These are phyloP conservation scores for Tetrastigma voinierianum DNA, from an alignment of 164 flowering plant species.

Conservation along the genomic window DNA sequence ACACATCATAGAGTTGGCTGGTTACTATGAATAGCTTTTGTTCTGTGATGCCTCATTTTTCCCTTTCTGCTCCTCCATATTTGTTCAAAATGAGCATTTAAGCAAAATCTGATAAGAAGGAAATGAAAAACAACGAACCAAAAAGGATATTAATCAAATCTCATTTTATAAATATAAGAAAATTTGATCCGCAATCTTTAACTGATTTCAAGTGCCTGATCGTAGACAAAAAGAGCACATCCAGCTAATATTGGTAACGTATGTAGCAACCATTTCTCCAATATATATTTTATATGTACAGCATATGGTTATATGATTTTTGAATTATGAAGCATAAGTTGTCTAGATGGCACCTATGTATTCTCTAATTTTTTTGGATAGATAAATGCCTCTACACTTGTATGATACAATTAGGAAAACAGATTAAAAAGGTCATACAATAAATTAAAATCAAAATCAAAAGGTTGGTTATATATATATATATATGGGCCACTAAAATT, in stretches of 20 bases:
- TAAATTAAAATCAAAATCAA: constrained; percentile 1
- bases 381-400: no score
- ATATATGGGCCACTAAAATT: background rate
- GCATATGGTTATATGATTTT: no score
- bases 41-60: constrained; percentile 38
- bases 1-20: constrained; percentile 81
- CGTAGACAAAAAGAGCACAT: no score
- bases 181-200: no score
- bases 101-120: constrained; percentile 40
- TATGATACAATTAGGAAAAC: background rate
- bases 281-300: no score
- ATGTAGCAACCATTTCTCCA: no score
- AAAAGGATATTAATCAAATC: background rate
- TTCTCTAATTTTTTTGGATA: no score
- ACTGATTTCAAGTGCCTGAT: no score
- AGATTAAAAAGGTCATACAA: background rate
- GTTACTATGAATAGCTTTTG: constrained; percentile 45
- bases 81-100: constrained; percentile 88
- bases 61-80: constrained; percentile 80
- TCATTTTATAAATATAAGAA: background rate
- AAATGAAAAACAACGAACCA: background rate
- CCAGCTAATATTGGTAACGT: no score
- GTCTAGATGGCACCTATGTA: no score
- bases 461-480: background rate
- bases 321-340: no score